These are phyloP conservation scores for Podaxis sp. DNA, from an alignment of 768 basidiomycete species.

Conservation along the genomic window DNA sequence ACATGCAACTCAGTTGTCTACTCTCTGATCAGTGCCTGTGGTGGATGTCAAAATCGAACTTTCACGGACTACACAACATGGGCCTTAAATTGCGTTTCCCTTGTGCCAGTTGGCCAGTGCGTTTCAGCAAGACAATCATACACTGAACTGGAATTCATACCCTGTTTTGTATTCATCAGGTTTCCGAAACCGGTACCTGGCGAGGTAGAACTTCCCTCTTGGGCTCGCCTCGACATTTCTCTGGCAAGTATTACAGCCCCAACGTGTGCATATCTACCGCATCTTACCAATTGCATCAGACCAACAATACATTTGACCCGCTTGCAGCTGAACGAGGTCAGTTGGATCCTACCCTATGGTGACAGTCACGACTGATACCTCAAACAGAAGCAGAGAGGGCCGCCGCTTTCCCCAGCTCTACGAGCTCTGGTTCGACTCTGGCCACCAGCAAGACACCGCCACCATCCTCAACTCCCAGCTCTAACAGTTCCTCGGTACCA, in stretches of 20 bases:
- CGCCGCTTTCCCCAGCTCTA: not conserved
- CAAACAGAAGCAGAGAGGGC: not conserved
- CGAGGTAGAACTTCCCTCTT: constrained; percentile 45
- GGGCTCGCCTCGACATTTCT: constrained; percentile 57
- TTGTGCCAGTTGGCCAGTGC: constrained; percentile 22
- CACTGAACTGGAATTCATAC: not conserved
- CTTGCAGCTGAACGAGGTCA: constrained; percentile 28
- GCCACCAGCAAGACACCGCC: not conserved
- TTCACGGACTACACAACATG: constrained; percentile 38
- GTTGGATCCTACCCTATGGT: not conserved
- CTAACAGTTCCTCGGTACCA: constrained; percentile 12
- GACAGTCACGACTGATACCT: not conserved
- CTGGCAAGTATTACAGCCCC: constrained; percentile 24
- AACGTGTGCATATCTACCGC: constrained; percentile 1
- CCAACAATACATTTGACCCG: constrained; percentile 33
- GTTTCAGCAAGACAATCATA: not conserved
- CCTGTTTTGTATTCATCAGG: constrained; percentile 25
- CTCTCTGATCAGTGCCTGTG: constrained; percentile 57
- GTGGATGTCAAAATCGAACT: constrained; percentile 49
- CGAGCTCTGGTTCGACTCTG: not conserved
- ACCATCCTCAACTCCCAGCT: constrained; percentile 17
- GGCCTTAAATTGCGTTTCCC: constrained; percentile 33
- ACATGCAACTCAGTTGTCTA: constrained; percentile 60
- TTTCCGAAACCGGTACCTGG: constrained; percentile 44
- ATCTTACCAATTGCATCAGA: constrained; percentile 22